Percentiles rank a stretch among this genome's conserved stretches.
Conservation (phyloP, 2,329 filamentous ascomycete species). For the Diaporthe amygdali region DNA sequence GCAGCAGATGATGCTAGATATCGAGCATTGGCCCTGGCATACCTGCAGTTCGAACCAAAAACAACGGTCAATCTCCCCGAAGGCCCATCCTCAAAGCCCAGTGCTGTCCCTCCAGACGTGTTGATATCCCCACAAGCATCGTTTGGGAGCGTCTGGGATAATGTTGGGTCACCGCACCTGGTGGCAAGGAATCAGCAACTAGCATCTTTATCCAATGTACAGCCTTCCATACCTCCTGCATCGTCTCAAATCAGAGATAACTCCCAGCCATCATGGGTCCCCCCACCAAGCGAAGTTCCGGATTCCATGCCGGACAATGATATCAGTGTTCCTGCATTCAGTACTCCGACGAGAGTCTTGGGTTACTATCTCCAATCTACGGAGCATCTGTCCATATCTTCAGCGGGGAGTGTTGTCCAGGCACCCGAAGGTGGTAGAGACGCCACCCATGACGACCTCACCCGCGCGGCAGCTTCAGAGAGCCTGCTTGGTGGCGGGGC, state of each 20-base stretch:
- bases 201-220: not conserved
- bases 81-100: not conserved
- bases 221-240: not conserved
- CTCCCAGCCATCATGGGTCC: conserved; percentile 44
- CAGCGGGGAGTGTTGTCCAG: conserved; percentile 14
- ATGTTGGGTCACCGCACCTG: conserved; percentile 33
- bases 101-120: not conserved
- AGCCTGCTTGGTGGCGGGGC: not conserved
- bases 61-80: conserved; percentile 21
- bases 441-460: not conserved
- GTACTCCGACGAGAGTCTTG: conserved; percentile 56
- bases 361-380: conserved; percentile 51
- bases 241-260: conserved; percentile 14
- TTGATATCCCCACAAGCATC: conserved; percentile 35
- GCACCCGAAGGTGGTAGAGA: not conserved
- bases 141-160: conserved; percentile 36
- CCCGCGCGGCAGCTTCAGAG: not conserved
- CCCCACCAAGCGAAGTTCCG: conserved; percentile 55
- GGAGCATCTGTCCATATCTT: conserved; percentile 33
- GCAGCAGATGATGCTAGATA: conserved; percentile 54
- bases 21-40: conserved; percentile 54
- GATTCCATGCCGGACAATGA: conserved; percentile 57
- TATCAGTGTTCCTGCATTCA: conserved; percentile 37
- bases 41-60: conserved; percentile 51
- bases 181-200: not conserved